Evolutionary conservation across 306 rosid species (phyloP), one percentile per base, ranked within the genome.

Genomic region (Coriaria nepalensis): DNA sequence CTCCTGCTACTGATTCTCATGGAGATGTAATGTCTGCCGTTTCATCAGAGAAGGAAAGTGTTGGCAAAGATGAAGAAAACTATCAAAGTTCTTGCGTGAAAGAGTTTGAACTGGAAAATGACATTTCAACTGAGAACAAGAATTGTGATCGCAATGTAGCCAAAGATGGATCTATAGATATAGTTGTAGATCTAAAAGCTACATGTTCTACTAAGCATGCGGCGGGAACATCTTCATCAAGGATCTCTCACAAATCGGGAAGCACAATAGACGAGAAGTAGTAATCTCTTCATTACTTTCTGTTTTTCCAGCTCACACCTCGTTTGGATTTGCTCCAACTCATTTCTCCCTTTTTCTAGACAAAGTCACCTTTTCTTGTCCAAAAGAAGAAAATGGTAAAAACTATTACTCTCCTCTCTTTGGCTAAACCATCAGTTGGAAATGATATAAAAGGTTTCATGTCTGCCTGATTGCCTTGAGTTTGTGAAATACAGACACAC

Each of bases 31-130:
- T 40, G 14, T 76, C 93, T 47, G 61, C 64, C 36, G 77, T 60
- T 55, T 45, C 52, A 56, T 74, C 87, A 52, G 78, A 10, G 8
- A 70, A 74, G 43, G 83, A 67, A 64, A 78, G 93, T 56, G 58
- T 69, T 40, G 70, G 77, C 68, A 76, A 69, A 46, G 63, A 62
- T 12, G 79, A 67, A 50, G 69, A 38, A 43, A 43, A 35, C 53
- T 61, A 41, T 54, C 40, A 52, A 67, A 78, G 47, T 40, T 47
- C 52, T 61, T 67, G 51, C 67, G 47, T 42, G 63, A 50, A 50
- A 34, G 56, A 35, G 35, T 67, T 59, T 38, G 68, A 69, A 60
- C 70, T 39, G 40, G 67, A 41, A 66, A 69, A 66, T 66, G 62
- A 81, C 55, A 49, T 55, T 52, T 69, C 52, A 61, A 40, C 10